Conservation (phyloP, 129 eudicot species). For the Flaveria ramosissima region DNA sequence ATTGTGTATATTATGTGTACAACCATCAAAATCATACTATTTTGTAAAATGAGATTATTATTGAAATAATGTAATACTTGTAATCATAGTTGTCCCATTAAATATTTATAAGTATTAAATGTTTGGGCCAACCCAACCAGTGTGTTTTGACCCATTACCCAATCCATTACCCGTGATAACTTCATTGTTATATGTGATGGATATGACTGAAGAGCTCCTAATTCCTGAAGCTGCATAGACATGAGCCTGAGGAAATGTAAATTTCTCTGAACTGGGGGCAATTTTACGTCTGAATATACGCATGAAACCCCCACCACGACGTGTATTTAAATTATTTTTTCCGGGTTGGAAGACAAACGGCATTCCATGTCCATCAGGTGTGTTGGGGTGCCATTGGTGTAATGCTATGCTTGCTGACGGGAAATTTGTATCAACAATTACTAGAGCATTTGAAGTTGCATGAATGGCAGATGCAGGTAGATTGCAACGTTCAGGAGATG, state of each 20-base stretch:
- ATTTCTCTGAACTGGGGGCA: constrained; percentile 47
- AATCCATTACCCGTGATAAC: constrained; percentile 66
- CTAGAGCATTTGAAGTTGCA: constrained; percentile 79
- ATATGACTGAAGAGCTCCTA: constrained; percentile 61
- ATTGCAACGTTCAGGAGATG: constrained; percentile 82
- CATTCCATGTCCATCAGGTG: constrained; percentile 82
- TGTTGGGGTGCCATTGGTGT: constrained; percentile 97
- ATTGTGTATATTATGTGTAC: neutral
- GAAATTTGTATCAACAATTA: constrained; percentile 69
- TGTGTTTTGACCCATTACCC: no score
- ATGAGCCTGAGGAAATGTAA: constrained; percentile 77
- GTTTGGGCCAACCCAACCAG: no score
- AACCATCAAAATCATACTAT: neutral
- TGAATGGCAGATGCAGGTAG: constrained; percentile 86
- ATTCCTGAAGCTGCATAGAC: constrained; percentile 77
- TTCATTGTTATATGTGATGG: constrained; percentile 73
- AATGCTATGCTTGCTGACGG: constrained; percentile 83
- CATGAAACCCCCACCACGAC: constrained; percentile 67
- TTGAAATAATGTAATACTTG: no score
- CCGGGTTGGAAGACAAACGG: constrained; percentile 92
- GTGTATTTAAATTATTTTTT: constrained; percentile 46
- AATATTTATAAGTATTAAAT: no score
- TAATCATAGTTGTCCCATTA: neutral
- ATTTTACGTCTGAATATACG: constrained; percentile 67
- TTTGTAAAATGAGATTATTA: no score